Base-by-base conservation (phyloP, 768 basidiomycete species). In the Sarcodon sp. region DNA sequence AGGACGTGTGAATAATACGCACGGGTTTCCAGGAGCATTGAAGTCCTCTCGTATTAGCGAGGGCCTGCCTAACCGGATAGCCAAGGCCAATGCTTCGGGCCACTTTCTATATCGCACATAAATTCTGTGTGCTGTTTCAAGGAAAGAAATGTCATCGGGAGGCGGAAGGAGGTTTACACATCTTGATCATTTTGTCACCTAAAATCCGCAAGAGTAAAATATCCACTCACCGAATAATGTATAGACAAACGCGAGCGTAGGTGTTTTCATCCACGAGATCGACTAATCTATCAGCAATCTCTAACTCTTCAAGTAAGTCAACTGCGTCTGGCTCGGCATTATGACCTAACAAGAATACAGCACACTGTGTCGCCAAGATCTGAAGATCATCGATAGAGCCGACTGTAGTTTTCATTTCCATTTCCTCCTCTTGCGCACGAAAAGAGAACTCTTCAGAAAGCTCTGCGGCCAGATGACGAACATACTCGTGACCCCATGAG, bases 321-420 rank as follows among this genome's bases (percentile, higher is more conserved):
- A 99, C 93, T 0, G 94, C 96, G 61, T 99, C 96, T 32, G 92
- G 93, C 64, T 99, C 96, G 8, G 93, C 96, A 58, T 99, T 97
- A 62, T 98, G 96, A 13, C 73, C 71, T 11, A 98, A 69, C 53
- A 98, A 72, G 71, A 98, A 99, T 10, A 71, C 80, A 6, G 92
- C 87, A 57, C 96, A 89, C 58, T 89, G 77, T 50, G 85, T 70
- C 0, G 85, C 88, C 46, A 97, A 77, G 1, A 68, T 69, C 31
- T 80, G 76, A 41, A 98, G 71, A 50, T 90, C 85, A 16, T 88
- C 83, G 12, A 76, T 70, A 4, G 82, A 79, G 2, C 83, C 84
- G 6, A 71, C 67, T 45, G 68, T 59, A 43, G 68, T 56, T 47
- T 53, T 52, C 33, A 55, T 45, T 33, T 56, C 57, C 35, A 51